Evolutionary conservation across 2,329 filamentous ascomycete species (phyloP).

Genomic region (Ophiocordyceps camponoti-saundersi): DNA sequence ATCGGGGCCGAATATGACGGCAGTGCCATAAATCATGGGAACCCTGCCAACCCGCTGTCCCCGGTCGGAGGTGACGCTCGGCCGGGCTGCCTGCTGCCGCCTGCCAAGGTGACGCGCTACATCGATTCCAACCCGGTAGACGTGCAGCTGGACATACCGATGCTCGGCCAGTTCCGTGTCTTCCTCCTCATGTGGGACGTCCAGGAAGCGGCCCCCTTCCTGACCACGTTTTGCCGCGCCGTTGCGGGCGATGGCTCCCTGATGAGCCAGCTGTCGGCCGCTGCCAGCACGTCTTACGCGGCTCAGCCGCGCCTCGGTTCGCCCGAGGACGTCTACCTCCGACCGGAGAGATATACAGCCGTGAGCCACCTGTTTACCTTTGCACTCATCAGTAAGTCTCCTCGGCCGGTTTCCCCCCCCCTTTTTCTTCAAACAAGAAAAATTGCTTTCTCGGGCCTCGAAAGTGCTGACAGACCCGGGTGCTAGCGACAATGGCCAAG

Average conservation of each 20-base stretch:
- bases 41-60: conserved; percentile 15
- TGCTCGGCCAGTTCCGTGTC: conserved; percentile 61
- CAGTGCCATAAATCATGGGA: conserved; percentile 30
- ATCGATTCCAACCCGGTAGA: conserved; percentile 66
- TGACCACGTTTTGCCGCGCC: conserved; percentile 39
- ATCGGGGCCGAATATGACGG: conserved; percentile 45
- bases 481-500: conserved; percentile 38
- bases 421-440: no score
- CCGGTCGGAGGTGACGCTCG: conserved; percentile 30
- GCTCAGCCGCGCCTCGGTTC: conserved; percentile 38
- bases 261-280: conserved; percentile 39
- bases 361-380: conserved; percentile 56
- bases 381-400: conserved; percentile 41
- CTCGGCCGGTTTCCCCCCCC: not conserved
- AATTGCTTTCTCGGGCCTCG: no score
- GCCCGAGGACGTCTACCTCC: conserved; percentile 46
- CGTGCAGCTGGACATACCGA: conserved; percentile 60
- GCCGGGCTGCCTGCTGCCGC: conserved; percentile 40
- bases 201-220: conserved; percentile 34
- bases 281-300: conserved; percentile 44
- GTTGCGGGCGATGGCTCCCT: conserved; percentile 35
- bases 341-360: conserved; percentile 51
- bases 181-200: conserved; percentile 55
- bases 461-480: no score
- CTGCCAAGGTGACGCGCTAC: conserved; percentile 55